Conservation (phyloP, 345 rosid genomes). For the Aurinia saxatilis region DNA sequence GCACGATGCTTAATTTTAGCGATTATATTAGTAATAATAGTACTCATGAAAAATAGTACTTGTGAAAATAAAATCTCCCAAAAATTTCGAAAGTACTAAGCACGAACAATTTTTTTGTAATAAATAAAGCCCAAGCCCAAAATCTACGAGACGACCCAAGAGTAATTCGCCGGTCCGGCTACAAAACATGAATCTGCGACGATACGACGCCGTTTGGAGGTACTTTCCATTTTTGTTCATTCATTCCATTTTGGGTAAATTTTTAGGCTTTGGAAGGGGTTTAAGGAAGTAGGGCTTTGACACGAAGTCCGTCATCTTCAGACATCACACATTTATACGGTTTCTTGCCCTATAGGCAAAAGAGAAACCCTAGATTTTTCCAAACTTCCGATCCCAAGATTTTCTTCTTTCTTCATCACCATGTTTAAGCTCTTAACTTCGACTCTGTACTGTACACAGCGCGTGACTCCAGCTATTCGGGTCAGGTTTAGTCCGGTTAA, state of each 20-base stretch:
- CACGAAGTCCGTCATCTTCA: slow-evolving; percentile 11
- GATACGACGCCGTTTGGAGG: background rate
- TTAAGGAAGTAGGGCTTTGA: slow-evolving; percentile 44
- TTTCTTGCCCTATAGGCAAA: slow-evolving; percentile 21
- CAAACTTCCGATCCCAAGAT: background rate
- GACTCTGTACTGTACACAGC: slow-evolving; percentile 22
- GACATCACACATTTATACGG: slow-evolving; percentile 2
- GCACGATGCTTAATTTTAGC: background rate
- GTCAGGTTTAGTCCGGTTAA: slow-evolving; percentile 12
- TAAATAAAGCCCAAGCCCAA: slow-evolving; percentile 7
- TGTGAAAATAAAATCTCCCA: too few relatives aligned
- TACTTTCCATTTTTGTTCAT: background rate
- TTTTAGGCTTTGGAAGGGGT: slow-evolving; percentile 21
- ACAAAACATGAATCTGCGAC: background rate
- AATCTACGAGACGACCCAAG: background rate
- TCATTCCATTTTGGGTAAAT: background rate
- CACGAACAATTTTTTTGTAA: too few relatives aligned
- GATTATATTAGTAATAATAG: too few relatives aligned
- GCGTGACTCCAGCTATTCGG: slow-evolving; percentile 19
- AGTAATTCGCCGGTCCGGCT: background rate
- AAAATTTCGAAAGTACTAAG: too few relatives aligned
- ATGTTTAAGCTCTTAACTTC: slow-evolving; percentile 55
- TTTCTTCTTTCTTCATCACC: slow-evolving; percentile 1
- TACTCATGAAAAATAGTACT: too few relatives aligned
- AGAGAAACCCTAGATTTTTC: background rate